Evolutionary conservation across 2,329 filamentous ascomycete genomes (phyloP).

Genomic region (Cercospora nicotianae): DNA sequence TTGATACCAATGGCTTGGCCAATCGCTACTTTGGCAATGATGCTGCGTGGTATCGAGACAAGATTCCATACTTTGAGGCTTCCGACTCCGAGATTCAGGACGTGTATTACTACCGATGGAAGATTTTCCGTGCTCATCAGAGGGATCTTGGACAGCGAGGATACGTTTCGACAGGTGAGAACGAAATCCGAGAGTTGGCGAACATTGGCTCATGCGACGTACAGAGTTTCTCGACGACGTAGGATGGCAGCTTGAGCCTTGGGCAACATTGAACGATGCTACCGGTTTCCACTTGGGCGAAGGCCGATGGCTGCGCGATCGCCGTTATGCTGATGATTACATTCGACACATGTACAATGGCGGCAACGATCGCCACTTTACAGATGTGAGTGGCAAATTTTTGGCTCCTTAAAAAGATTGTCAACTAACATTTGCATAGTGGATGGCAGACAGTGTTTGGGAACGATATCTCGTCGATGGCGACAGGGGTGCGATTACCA

Average conservation of each 20-base stretch:
- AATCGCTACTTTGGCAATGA: conserved; percentile 45
- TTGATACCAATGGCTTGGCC: conserved; percentile 35
- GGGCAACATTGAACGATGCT: conserved; percentile 48
- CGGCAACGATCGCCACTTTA: conserved; percentile 47
- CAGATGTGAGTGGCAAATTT: conserved; percentile 32
- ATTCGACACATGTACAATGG: conserved; percentile 46
- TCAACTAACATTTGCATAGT: too few species aligned
- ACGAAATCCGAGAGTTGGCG: neutral
- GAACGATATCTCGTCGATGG: conserved; percentile 47
- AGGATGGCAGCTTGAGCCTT: conserved; percentile 46
- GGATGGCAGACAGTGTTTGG: conserved; percentile 46
- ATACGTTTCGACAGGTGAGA: conserved; percentile 44
- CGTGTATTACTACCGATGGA: conserved; percentile 51
- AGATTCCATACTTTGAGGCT: conserved; percentile 45
- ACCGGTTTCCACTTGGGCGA: conserved; percentile 48
- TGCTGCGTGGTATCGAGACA: conserved; percentile 43
- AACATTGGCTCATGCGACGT: neutral
- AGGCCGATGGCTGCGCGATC: conserved; percentile 48
- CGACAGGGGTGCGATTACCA: conserved; percentile 37
- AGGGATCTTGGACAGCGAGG: conserved; percentile 46
- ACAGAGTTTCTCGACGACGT: conserved; percentile 48
- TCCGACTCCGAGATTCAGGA: conserved; percentile 43
- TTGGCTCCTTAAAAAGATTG: too few species aligned
- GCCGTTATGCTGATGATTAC: conserved; percentile 48
- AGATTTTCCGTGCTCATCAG: conserved; percentile 48